Conservation (phyloP, 768 basidiomycete species). For the Suillus plorans region DNA sequence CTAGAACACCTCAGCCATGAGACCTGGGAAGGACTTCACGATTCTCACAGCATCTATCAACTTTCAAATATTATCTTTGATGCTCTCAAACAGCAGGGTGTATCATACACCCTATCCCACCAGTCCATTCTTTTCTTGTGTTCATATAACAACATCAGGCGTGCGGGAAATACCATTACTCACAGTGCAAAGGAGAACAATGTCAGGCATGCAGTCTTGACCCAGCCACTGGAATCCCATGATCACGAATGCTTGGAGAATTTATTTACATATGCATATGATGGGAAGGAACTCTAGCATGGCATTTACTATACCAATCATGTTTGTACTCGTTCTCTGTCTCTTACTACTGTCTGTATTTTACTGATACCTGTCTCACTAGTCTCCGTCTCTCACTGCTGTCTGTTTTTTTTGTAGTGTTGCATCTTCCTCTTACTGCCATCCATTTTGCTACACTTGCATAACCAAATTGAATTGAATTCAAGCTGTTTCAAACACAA, state of each 20-base stretch:
- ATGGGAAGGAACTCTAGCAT: neutral
- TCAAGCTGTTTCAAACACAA: too few species aligned
- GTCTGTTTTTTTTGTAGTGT: too few species aligned
- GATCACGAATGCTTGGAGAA: neutral
- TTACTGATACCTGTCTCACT: too few species aligned
- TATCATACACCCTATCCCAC: neutral
- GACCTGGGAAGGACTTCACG: neutral
- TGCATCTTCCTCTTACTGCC: too few species aligned
- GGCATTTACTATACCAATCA: neutral
- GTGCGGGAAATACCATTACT: neutral
- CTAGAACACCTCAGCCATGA: neutral
- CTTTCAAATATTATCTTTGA: neutral
- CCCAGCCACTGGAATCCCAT: neutral
- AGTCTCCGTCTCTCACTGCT: too few species aligned
- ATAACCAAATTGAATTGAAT: too few species aligned
- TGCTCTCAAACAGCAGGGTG: neutral
- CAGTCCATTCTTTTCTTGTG: neutral
- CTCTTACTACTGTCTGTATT: too few species aligned
- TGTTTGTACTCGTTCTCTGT: too few species aligned
- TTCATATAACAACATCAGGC: neutral
- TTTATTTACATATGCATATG: neutral
- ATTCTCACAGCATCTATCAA: neutral
- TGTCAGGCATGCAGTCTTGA: neutral
- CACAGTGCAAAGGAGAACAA: neutral
- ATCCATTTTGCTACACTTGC: too few species aligned